Evolutionary conservation across 345 rosid genomes (phyloP).

Genomic region (Physaria fendleri): DNA sequence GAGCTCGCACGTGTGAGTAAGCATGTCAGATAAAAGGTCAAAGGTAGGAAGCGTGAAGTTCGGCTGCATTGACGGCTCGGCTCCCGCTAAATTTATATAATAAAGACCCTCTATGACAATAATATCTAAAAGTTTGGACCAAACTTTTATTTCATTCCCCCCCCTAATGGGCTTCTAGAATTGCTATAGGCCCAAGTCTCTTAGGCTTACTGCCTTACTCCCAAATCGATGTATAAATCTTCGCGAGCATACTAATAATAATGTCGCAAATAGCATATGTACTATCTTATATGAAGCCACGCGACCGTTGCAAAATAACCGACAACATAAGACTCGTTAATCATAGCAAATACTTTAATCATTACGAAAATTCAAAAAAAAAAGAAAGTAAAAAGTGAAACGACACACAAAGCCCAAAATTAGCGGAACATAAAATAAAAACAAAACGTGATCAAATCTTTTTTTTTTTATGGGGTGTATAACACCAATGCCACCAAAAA

Average conservation of each 20-base stretch:
- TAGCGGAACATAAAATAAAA: not conserved
- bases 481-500: not conserved
- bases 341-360: slow-evolving; percentile 3
- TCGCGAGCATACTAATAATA: too few relatives aligned
- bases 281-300: not conserved
- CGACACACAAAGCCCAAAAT: not conserved
- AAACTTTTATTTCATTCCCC: too few relatives aligned
- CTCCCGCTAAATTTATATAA: slow-evolving; percentile 32
- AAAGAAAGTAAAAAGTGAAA: too few relatives aligned
- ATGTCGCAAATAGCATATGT: not conserved
- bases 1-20: slow-evolving; percentile 60
- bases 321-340: slow-evolving; percentile 1
- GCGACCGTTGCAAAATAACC: slow-evolving; percentile 2
- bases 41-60: slow-evolving; percentile 39
- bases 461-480: too few relatives aligned
- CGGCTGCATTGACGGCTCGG: slow-evolving; percentile 55
- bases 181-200: too few relatives aligned
- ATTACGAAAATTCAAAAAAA: not conserved
- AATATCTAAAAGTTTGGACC: too few relatives aligned
- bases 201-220: too few relatives aligned
- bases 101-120: too few relatives aligned
- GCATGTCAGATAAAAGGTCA: slow-evolving; percentile 27
- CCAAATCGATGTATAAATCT: too few relatives aligned
- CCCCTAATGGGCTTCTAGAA: not conserved
- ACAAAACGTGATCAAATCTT: not conserved